Base-by-base conservation (phyloP, 1,139 yeast genomes). In the Diutina mesorugosa region DNA sequence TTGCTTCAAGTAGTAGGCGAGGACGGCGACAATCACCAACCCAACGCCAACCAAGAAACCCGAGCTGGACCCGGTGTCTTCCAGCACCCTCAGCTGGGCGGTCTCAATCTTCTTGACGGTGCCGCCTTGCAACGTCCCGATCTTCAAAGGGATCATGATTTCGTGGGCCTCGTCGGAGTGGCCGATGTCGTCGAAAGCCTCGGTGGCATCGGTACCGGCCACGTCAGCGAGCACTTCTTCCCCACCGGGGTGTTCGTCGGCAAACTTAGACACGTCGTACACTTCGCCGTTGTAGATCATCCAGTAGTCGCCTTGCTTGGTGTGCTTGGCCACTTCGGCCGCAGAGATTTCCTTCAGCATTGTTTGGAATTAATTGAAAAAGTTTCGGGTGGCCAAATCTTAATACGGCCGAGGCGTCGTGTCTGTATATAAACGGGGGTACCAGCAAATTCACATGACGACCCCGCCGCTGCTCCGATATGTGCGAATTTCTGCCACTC, bases 181-280 rank as follows among this genome's bases (percentile, higher is more conserved):
- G 50, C 99, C 99, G 67, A 93, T 91, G 69, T 93, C 99, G 60
- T 89, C 90, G 68, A 93, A 93, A 45, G 96, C 91, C 64, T 85
- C 93, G 55, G 99, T 91, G 59, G 97, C 95, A 70, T 95, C 99
- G 58, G 78, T 77, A 62, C 99, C 99, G 59, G 93, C 98, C 64
- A 84, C 81, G 67, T 95, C 99, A 57, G 86, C 73, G 64, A 93
- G 79, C 55, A 93, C 97, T 72, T 95, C 99, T 72, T 90, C 98
- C 67, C 99, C 99, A 76, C 99, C 99, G 60, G 96, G 96, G 74
- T 93, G 99, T 76, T 93, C 98, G 66, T 91, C 97, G 60, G 91
- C 72, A 71, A 91, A 93, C 62, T 77, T 74, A 57, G 96, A 74
- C 60, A 88, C 84, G 70, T 93, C 90, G 73, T 91, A 93, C 57